Base-by-base conservation (phyloP, 495 filamentous ascomycete species). In the Lasiosphaeria hispida region DNA sequence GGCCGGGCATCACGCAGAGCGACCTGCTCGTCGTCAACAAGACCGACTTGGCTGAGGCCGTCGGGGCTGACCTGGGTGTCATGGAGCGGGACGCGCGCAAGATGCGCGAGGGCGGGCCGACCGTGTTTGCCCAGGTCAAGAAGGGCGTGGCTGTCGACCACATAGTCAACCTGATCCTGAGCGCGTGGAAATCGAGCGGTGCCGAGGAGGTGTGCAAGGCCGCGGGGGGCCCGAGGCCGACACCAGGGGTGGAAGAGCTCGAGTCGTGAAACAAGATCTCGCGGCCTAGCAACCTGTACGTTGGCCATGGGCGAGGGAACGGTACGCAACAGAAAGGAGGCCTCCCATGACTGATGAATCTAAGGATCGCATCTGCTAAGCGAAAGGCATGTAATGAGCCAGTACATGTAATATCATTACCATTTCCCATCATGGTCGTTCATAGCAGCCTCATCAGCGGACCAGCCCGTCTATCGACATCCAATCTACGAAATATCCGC, bases 71-170 rank as follows among this genome's bases (percentile, higher is more conserved):
- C 75, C 63, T 97, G 66, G 78, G 68, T 10, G 92, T 98, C 14
- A 98, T 98, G 94, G 94, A 97, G 73, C 76, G 93, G 52, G 94
- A 98, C 79, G 86, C 93, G 36, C 74, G 89, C 53, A 93, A 90
- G 82, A 98, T 98, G 88, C 77, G 92, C 18, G 94, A 97, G 70
- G 94, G 92, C 8, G 94, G 94, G 0, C 94, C 94, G 33, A 96
- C 92, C n/a, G 86, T 98, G 30, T 97, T 97, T 69, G 94, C 93
- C 19, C 87, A 93, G 77, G 94, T 98, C 0, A 97, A 97, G 86
- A 84, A 96, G 74, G 90, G 87, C 11, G 87, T 87, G 60, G 89
- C 84, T 1, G 81, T 97, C 10, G 80, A 91, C 45, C 83, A 90
- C 74, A 96, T 98, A 70, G 85, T 96, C 13, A 85, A 87, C 34